A percentile compares a stretch with the other conserved stretches of the same genome.
Conservation (phyloP, 208 protist genomes). For the Porcisia hertigi region DNA sequence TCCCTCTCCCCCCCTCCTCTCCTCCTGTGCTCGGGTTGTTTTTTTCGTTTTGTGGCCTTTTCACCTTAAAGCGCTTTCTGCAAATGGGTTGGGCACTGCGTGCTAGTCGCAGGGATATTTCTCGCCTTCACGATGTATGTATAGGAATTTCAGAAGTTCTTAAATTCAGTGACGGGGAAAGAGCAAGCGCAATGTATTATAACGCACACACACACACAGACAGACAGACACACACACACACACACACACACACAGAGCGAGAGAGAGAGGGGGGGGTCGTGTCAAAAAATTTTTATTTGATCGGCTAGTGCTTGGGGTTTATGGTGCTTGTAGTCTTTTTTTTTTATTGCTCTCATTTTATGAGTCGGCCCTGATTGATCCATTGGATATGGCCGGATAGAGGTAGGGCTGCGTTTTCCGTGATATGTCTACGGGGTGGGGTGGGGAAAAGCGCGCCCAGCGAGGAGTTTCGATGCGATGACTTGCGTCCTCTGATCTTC, state of each 20-base stretch:
- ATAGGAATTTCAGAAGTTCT: conserved; percentile 1
- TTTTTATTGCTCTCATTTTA: conserved; percentile 18
- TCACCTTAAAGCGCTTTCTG: conserved; percentile 1
- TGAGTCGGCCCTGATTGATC: background rate
- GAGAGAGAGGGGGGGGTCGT: background rate
- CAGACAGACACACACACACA: background rate
- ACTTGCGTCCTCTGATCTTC: background rate
- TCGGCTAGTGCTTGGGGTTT: conserved; percentile 4
- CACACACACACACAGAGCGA: background rate
- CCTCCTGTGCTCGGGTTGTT: background rate
- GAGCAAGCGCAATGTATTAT: conserved; percentile 7
- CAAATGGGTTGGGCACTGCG: background rate
- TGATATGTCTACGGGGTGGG: background rate
- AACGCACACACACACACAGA: conserved; percentile 1
- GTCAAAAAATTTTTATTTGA: background rate
- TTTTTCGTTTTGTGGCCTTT: conserved; percentile 15
- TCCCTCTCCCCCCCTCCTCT: background rate
- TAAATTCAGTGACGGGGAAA: background rate
- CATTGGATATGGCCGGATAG: background rate
- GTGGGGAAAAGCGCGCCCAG: background rate
- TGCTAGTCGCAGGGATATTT: background rate
- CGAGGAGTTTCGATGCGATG: background rate
- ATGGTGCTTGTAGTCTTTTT: conserved; percentile 16
- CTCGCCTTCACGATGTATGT: conserved; percentile 10
- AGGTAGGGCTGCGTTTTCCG: background rate